Conservation (phyloP, 106 monocot species). For the Dendrobium huoshanense region DNA sequence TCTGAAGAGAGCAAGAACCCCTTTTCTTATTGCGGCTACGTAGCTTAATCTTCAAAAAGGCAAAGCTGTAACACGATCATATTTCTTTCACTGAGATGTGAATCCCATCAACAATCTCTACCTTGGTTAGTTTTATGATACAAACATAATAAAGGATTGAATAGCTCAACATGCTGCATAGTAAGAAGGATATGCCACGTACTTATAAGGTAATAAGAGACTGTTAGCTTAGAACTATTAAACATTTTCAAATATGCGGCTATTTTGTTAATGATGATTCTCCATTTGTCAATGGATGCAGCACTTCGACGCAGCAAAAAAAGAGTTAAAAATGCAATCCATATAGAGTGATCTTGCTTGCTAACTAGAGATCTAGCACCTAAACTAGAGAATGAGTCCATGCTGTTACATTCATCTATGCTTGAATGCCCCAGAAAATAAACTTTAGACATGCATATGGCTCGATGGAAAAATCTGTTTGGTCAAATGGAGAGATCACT, state of each 20-base stretch:
- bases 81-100: no score
- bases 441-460: constrained; percentile 39
- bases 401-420: constrained; percentile 15
- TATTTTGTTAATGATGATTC: background rate
- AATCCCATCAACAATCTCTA: no score
- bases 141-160: background rate
- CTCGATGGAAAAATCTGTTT: constrained; percentile 62
- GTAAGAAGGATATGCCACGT: background rate
- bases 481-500: constrained; percentile 66
- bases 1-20: no score
- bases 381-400: constrained; percentile 33
- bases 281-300: constrained; percentile 15
- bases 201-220: constrained; percentile 6
- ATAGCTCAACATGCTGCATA: background rate
- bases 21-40: no score
- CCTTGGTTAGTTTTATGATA: background rate
- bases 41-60: no score
- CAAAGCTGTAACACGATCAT: no score
- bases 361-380: constrained; percentile 34
- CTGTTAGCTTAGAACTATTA: constrained; percentile 1
- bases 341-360: constrained; percentile 63
- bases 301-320: constrained; percentile 70
- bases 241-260: background rate
- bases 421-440: constrained; percentile 8
- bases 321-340: constrained; percentile 67